phyloP scores from a whole-genome alignment of 495 filamentous ascomycete genomes.

The Xylaria sp. region DNA sequence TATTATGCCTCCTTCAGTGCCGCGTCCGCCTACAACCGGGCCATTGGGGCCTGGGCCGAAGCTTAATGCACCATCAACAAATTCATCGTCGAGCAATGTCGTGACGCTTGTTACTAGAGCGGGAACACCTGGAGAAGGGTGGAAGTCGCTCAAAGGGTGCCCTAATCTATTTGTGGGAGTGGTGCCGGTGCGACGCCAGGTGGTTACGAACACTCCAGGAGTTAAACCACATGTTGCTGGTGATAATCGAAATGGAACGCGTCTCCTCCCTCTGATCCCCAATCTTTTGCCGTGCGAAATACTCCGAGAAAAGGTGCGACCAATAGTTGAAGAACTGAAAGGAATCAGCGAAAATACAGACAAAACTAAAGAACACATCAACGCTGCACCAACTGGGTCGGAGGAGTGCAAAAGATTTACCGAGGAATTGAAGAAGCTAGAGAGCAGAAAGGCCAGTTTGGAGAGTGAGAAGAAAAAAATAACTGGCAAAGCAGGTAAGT shows the following conservation, averaged over 20 bases:
- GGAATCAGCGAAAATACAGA: constrained; percentile 4
- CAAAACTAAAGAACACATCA: constrained; percentile 8
- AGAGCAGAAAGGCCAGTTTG: constrained; percentile 5
- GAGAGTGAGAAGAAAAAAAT: constrained; percentile 15
- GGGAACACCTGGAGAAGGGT: constrained; percentile 4
- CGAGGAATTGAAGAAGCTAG: constrained; percentile 21
- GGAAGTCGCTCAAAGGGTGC: constrained; percentile 19
- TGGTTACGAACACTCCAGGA: constrained; percentile 10
- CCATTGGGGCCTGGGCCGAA: not conserved
- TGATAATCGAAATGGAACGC: constrained; percentile 20
- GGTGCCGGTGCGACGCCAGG: constrained; percentile 13
- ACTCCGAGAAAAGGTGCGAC: constrained; percentile 25
- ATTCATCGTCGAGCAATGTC: not conserved
- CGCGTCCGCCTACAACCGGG: not conserved
- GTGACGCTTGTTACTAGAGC: not conserved
- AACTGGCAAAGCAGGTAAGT: constrained; percentile 23
- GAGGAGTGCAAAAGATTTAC: constrained; percentile 4
- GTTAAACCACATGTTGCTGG: constrained; percentile 30
- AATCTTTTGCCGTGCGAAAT: constrained; percentile 23
- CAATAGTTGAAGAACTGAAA: constrained; percentile 21
- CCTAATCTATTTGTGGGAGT: constrained; percentile 21
- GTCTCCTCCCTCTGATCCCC: constrained; percentile 10
- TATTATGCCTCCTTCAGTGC: not conserved
- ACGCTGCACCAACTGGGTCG: constrained; percentile 3
- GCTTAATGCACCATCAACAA: not conserved